phyloP scores from a whole-genome alignment of 2,329 filamentous ascomycete genomes.

The Aciculosporium take region DNA sequence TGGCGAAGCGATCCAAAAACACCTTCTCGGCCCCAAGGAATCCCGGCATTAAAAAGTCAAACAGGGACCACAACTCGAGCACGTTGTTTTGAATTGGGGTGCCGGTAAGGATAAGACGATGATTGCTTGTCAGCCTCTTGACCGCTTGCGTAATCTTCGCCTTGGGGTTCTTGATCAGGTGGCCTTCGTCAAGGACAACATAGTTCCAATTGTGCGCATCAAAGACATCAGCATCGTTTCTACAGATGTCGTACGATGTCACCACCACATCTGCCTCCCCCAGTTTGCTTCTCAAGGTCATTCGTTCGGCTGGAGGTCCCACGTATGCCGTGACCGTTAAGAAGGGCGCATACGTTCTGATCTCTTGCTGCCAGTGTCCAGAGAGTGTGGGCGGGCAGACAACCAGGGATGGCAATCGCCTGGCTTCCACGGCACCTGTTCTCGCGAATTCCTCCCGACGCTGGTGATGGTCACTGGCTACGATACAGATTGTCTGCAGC shows the following conservation, averaged over 20 bases:
- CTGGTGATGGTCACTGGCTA: constrained; percentile 92
- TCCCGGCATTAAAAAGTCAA: constrained; percentile 97
- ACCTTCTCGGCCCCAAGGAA: constrained; percentile 91
- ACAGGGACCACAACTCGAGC: constrained; percentile 89
- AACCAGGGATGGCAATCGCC: constrained; percentile 77
- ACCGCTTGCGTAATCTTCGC: constrained; percentile 91
- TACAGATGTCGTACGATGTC: constrained; percentile 94
- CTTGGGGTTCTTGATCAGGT: constrained; percentile 97
- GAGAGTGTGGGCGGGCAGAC: constrained; percentile 93
- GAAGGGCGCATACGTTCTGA: constrained; percentile 91
- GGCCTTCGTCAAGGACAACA: constrained; percentile 89
- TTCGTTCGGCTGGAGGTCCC: constrained; percentile 70
- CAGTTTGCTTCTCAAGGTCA: constrained; percentile 53
- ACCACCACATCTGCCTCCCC: constrained; percentile 80
- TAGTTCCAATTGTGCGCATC: constrained; percentile 89
- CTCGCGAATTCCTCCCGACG: constrained; percentile 80
- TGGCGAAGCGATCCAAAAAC: constrained; percentile 89
- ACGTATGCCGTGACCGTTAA: constrained; percentile 81
- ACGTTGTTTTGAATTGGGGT: constrained; percentile 98
- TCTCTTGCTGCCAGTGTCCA: constrained; percentile 97
- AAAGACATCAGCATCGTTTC: constrained; percentile 83
- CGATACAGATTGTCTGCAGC: constrained; percentile 91
- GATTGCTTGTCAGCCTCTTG: constrained; percentile 79
- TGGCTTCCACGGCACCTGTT: constrained; percentile 63
- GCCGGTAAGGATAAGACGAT: constrained; percentile 87